Base-by-base conservation (phyloP, 2,329 filamentous ascomycete species). In the Ustulina deusta region DNA sequence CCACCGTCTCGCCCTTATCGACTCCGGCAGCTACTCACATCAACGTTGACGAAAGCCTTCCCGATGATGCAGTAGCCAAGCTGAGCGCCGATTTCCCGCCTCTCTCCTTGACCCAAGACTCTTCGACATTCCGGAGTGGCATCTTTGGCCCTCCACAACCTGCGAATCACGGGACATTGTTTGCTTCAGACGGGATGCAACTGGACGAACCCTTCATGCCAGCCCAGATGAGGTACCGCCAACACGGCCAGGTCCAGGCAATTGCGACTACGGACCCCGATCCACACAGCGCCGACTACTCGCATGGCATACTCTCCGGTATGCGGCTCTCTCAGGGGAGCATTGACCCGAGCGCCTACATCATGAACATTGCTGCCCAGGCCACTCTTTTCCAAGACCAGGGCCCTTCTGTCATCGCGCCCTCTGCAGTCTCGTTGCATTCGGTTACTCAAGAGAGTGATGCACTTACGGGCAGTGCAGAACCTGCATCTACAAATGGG, bases 1-100 rank as follows among this genome's bases (percentile, higher is more conserved):
- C 77, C 9, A 79, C 77, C 10, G 76, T 79, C n/a, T 78, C 76
- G 20, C 76, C 77, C n/a, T 69, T 79, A 27, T 79, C 77, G n/a
- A 79, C 77, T 13, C 77, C 77, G 1, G 77, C 77, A 6, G 76
- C 74, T 22, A 79, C 77, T 0, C 71, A 77, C 56, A 62, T 76
- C 52, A 77, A 76, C 42, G 64, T 75, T 51, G 76, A 74, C 60
- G 76, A 78, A 42, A 72, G 69, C 56, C 69, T 74, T 13, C 70
- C 70, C 38, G 74, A 75, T 32, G 73, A 74, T 44, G 65, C 72
- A 58, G 52, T 75, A 25, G 65, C 74, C 22, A 74, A 74, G 42
- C 59, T 76, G 55, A 65, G 72, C 36, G 67, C 66, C 54, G 75
- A 74, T 27, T 54, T 71, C 20, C 65, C 63, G 44, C 58, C 67